Conservation (phyloP, 192 early-diverging fungal genomes). For the Entomortierella beljakovae region DNA sequence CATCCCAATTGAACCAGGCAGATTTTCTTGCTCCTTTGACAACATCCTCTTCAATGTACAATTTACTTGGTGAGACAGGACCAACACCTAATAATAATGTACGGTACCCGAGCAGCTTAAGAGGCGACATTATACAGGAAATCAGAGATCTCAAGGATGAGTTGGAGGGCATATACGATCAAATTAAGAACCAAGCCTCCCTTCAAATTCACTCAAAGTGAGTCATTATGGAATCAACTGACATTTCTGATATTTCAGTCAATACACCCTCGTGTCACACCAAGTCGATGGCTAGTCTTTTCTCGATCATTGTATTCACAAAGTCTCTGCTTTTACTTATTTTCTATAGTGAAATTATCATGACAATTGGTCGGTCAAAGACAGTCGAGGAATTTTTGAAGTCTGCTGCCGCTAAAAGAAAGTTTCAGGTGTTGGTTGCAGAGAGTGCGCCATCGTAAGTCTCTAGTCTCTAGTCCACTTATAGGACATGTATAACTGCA, state of each 20-base stretch:
- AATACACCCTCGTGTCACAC: not conserved
- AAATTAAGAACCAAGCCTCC: constrained; percentile 86
- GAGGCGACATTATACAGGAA: constrained; percentile 81
- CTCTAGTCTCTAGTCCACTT: not conserved
- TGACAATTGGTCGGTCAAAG: constrained; percentile 91
- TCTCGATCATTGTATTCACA: not conserved
- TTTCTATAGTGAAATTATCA: constrained; percentile 86
- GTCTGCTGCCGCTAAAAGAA: constrained; percentile 83
- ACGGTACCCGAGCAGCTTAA: constrained; percentile 63
- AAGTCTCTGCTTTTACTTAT: constrained; percentile 1
- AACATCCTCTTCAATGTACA: constrained; percentile 69
- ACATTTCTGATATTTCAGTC: no score
- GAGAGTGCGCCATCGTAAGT: constrained; percentile 90
- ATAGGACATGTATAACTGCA: not conserved
- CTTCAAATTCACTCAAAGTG: constrained; percentile 96
- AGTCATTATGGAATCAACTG: constrained; percentile 33
- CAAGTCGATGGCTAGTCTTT: not conserved
- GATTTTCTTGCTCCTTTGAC: constrained; percentile 39
- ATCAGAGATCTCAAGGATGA: constrained; percentile 93
- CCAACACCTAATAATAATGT: constrained; percentile 47
- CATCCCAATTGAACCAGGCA: constrained; percentile 15
- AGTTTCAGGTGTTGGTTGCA: constrained; percentile 95
- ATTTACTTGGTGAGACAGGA: constrained; percentile 70
- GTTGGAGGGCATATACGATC: constrained; percentile 79
- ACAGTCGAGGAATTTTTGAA: constrained; percentile 90